A percentile compares a stretch with the other conserved stretches of the same genome.
These are phyloP conservation scores for Fusarium sp. DNA, from an alignment of 2,329 filamentous ascomycete genomes.

Conservation along the genomic window DNA sequence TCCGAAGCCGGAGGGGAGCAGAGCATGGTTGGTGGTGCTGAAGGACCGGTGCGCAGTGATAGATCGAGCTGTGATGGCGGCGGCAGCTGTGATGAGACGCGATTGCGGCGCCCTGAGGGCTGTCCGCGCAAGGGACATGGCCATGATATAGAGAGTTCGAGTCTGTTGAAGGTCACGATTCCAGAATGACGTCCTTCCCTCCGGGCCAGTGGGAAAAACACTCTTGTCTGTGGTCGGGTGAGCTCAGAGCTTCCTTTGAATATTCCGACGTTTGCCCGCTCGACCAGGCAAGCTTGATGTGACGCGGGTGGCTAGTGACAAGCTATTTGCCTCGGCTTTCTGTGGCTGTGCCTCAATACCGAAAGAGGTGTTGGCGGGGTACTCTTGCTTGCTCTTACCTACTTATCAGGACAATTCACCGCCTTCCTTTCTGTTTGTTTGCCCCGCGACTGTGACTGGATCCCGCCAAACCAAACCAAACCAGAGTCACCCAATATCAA, in stretches of 20 bases:
- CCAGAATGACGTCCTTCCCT: constrained; percentile 38
- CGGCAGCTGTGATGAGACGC: constrained; percentile 35
- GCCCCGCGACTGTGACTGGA: constrained; percentile 36
- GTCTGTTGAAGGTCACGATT: constrained; percentile 29
- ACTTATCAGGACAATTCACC: constrained; percentile 15
- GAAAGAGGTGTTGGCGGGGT: constrained; percentile 25
- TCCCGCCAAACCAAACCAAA: neutral
- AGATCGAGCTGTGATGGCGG: constrained; percentile 26
- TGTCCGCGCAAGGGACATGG: constrained; percentile 46
- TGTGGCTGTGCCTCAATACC: constrained; percentile 9
- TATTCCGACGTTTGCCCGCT: constrained; percentile 32
- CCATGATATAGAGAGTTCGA: constrained; percentile 41
- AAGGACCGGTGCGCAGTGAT: constrained; percentile 44
- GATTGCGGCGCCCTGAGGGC: constrained; percentile 42
- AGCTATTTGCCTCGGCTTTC: neutral
- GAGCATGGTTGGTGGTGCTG: constrained; percentile 46
- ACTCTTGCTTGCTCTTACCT: neutral
- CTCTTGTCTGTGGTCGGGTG: constrained; percentile 4
- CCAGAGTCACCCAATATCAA: constrained; percentile 32
- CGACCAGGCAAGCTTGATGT: constrained; percentile 14
- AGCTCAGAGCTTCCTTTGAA: constrained; percentile 25
- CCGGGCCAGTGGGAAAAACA: constrained; percentile 38
- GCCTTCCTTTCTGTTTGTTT: constrained; percentile 30
- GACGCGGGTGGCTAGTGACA: constrained; percentile 20
- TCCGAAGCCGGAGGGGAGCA: constrained; percentile 49